Conservation (phyloP, 345 rosid species). For the Melaleuca quinquenervia region DNA sequence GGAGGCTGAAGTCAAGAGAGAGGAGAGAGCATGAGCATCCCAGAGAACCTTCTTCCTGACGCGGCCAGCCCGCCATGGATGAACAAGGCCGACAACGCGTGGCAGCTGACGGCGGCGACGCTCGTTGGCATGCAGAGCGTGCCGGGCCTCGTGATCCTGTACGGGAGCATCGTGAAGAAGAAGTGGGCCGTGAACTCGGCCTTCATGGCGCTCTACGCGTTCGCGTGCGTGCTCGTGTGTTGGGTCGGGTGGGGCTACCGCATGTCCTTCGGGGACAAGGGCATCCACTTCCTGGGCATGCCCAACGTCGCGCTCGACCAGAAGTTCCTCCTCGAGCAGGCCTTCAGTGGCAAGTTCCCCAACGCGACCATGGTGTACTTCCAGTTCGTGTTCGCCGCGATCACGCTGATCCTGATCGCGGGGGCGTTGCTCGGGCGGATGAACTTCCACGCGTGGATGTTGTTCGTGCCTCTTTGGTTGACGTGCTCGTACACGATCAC, state of each 20-base stretch:
- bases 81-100: constrained; percentile 64
- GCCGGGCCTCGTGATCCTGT: constrained; percentile 53
- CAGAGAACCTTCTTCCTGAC: constrained; percentile 22
- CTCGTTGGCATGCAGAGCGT: constrained; percentile 60
- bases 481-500: constrained; percentile 49
- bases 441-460: constrained; percentile 66
- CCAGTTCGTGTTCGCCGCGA: constrained; percentile 53
- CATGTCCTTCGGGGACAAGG: constrained; percentile 34
- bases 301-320: constrained; percentile 35
- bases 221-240: constrained; percentile 48
- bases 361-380: constrained; percentile 61
- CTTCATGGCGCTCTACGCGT: constrained; percentile 68
- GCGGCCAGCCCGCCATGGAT: constrained; percentile 38
- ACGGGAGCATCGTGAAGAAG: constrained; percentile 64
- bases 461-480: constrained; percentile 61
- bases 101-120: constrained; percentile 64
- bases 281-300: constrained; percentile 26
- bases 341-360: constrained; percentile 22
- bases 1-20: background rate
- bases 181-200: constrained; percentile 76
- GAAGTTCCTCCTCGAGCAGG: constrained; percentile 9
- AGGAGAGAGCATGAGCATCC: constrained; percentile 1
- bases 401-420: constrained; percentile 40
- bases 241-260: constrained; percentile 69
- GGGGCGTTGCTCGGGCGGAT: constrained; percentile 64